Evolutionary conservation across 768 basidiomycete species (phyloP).

Genomic region (Sutorius australiensis): DNA sequence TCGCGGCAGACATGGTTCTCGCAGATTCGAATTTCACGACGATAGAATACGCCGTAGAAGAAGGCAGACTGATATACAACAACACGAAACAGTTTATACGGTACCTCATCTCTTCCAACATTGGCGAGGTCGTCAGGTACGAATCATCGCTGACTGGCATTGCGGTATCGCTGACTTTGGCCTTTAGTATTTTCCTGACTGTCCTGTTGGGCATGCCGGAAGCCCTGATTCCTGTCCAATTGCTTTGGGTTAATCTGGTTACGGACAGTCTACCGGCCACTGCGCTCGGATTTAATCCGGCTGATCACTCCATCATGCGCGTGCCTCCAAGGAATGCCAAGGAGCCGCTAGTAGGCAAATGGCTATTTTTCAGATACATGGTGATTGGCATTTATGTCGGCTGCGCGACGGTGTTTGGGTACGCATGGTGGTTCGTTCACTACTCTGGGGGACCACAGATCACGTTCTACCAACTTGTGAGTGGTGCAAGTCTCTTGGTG

Average conservation of each 20-base stretch:
- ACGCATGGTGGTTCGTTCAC: slow-evolving; percentile 99
- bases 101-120: slow-evolving; percentile 97
- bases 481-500: slow-evolving; percentile 29
- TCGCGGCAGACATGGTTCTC: slow-evolving; percentile 97
- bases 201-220: slow-evolving; percentile 99
- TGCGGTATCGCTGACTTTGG: background rate
- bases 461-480: slow-evolving; percentile 85
- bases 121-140: slow-evolving; percentile 88
- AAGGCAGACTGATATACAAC: slow-evolving; percentile 96
- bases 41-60: slow-evolving; percentile 95
- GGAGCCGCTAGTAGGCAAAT: slow-evolving; percentile 87
- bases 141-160: background rate
- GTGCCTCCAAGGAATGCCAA: slow-evolving; percentile 86
- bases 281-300: slow-evolving; percentile 95
- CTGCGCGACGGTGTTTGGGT: slow-evolving; percentile 91
- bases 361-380: slow-evolving; percentile 96
- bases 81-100: slow-evolving; percentile 99
- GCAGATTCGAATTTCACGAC: slow-evolving; percentile 97
- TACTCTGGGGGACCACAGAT: slow-evolving; percentile 91
- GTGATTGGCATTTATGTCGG: slow-evolving; percentile 93
- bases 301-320: slow-evolving; percentile 96
- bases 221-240: slow-evolving; percentile 94
- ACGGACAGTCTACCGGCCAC: slow-evolving; percentile 96
- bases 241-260: slow-evolving; percentile 98
- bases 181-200: slow-evolving; percentile 84